These are phyloP conservation scores for Nakazawaea wickerhamii DNA, from an alignment of 805 yeast genomes.

Conservation along the genomic window DNA sequence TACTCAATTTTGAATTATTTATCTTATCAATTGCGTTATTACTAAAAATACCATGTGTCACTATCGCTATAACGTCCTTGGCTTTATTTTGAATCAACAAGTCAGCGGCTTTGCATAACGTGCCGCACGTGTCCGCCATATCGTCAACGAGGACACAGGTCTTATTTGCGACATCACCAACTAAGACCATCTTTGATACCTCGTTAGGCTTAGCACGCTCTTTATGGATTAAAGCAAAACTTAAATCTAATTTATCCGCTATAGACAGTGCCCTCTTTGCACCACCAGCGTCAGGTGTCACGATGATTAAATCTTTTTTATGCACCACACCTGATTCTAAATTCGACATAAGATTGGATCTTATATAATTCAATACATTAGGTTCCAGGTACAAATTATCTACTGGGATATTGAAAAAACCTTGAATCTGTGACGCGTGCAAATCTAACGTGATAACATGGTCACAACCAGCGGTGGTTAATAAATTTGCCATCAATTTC, in stretches of 20 bases:
- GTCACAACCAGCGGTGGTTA: constrained; percentile 91
- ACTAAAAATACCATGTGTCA: constrained; percentile 91
- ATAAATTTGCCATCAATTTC: constrained; percentile 83
- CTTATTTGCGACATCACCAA: constrained; percentile 86
- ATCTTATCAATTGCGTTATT: constrained; percentile 77
- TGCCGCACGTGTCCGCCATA: constrained; percentile 99
- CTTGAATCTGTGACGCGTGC: constrained; percentile 97
- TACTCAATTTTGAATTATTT: constrained; percentile 58
- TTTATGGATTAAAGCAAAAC: constrained; percentile 93
- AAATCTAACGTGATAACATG: constrained; percentile 96
- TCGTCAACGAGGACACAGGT: constrained; percentile 88
- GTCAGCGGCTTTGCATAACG: constrained; percentile 91
- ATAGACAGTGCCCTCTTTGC: constrained; percentile 94
- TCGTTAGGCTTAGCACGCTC: constrained; percentile 95
- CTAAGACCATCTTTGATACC: constrained; percentile 90
- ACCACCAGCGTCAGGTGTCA: constrained; percentile 99
- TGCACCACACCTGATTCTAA: not conserved
- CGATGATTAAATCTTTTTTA: constrained; percentile 61
- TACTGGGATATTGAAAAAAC: constrained; percentile 91
- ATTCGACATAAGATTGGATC: constrained; percentile 46
- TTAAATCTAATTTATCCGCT: constrained; percentile 87
- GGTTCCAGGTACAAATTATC: constrained; percentile 97
- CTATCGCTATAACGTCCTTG: constrained; percentile 80
- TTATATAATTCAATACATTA: constrained; percentile 74
- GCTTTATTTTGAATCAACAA: constrained; percentile 73